Conservation (phyloP, 1,139 yeast genomes). For the Chernovozyma aurita region DNA sequence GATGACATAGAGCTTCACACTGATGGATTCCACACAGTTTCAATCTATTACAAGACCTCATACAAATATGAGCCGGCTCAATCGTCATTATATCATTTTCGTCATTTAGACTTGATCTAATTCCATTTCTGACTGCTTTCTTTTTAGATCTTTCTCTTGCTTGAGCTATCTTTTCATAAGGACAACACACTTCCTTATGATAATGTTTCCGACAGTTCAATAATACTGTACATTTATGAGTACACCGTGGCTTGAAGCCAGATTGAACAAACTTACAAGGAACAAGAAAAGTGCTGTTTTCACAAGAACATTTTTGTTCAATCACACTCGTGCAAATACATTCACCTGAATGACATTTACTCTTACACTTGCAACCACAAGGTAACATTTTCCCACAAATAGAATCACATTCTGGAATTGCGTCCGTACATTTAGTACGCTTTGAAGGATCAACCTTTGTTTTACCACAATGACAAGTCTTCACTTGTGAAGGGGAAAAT, state of each 20-base stretch:
- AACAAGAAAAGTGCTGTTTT: conserved; percentile 45
- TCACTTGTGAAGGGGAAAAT: conserved; percentile 52
- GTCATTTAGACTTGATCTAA: conserved; percentile 26
- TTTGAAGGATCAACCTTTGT: conserved; percentile 20
- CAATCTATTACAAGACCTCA: conserved; percentile 60
- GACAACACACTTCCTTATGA: conserved; percentile 68
- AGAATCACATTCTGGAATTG: conserved; percentile 68
- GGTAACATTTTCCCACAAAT: conserved; percentile 57
- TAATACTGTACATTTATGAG: conserved; percentile 70
- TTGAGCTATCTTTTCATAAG: conserved; percentile 58
- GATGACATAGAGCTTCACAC: conserved; percentile 75
- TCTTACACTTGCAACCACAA: conserved; percentile 73
- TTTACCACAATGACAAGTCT: conserved; percentile 76
- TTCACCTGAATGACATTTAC: conserved; percentile 71
- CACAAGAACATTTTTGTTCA: conserved; percentile 52
- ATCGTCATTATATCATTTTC: conserved; percentile 51
- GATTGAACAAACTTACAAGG: conserved; percentile 57
- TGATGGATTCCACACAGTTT: conserved; percentile 70
- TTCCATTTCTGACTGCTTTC: conserved; percentile 44
- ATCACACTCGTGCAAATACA: conserved; percentile 59
- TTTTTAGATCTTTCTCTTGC: conserved; percentile 56
- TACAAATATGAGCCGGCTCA: conserved; percentile 78
- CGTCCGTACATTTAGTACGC: conserved; percentile 65
- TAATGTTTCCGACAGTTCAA: conserved; percentile 80
- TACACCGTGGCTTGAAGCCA: conserved; percentile 58